Conservation (phyloP, 2,329 filamentous ascomycete species). For the Verticillium klebahnii region DNA sequence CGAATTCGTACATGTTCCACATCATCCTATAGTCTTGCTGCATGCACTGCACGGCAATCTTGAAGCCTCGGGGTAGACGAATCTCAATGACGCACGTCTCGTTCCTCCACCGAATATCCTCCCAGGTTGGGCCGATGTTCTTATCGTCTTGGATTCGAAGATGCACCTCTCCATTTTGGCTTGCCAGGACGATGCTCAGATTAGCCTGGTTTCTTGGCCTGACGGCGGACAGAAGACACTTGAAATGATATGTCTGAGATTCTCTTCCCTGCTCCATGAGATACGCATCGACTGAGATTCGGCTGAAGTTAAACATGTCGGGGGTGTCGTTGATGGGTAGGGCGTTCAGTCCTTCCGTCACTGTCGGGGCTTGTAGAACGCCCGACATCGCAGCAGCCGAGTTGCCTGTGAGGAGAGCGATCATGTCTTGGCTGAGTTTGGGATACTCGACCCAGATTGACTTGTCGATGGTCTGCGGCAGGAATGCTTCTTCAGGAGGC, state of each 20-base stretch:
- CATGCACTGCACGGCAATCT: constrained; percentile 64
- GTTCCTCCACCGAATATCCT: constrained; percentile 75
- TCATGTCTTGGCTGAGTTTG: constrained; percentile 64
- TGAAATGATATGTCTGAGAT: constrained; percentile 62
- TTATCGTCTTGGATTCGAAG: constrained; percentile 67
- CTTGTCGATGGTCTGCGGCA: constrained; percentile 77
- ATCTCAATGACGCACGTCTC: constrained; percentile 63
- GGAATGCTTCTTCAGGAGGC: constrained; percentile 60
- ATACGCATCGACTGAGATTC: constrained; percentile 69
- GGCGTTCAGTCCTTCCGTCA: constrained; percentile 56
- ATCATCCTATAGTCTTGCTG: constrained; percentile 75
- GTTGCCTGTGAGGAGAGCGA: constrained; percentile 63
- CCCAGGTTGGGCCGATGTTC: constrained; percentile 68
- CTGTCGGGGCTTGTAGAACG: constrained; percentile 39
- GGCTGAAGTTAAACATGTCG: constrained; percentile 72
- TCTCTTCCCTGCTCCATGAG: constrained; percentile 70
- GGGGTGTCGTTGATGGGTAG: constrained; percentile 74
- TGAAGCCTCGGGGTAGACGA: constrained; percentile 70
- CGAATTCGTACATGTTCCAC: constrained; percentile 83
- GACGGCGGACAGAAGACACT: constrained; percentile 71
- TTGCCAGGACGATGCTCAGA: constrained; percentile 69
- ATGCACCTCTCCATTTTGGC: constrained; percentile 74
- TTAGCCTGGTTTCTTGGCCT: constrained; percentile 65
- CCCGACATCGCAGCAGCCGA: constrained; percentile 45
- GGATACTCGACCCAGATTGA: constrained; percentile 80